phyloP scores from a whole-genome alignment of 2,329 filamentous ascomycete genomes.

The Epichloe sp. region DNA sequence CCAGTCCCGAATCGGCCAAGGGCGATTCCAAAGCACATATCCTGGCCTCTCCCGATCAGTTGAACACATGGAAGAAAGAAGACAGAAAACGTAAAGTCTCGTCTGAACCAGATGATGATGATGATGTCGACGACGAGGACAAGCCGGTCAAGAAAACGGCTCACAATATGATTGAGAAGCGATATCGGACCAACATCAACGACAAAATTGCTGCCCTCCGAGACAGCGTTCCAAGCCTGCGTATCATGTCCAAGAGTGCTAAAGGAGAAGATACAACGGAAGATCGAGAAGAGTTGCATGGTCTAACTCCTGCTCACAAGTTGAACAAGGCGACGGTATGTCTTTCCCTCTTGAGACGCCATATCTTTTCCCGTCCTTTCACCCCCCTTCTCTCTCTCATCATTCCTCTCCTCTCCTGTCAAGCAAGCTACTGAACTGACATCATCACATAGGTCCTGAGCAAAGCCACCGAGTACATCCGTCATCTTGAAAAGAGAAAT shows the following conservation, averaged over 20 bases:
- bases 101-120: constrained; percentile 35
- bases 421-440: not conserved
- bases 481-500: constrained; percentile 84
- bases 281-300: constrained; percentile 62
- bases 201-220: constrained; percentile 90
- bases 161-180: constrained; percentile 97
- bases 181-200: constrained; percentile 91
- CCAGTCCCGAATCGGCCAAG: constrained; percentile 42
- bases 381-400: not conserved
- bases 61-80: constrained; percentile 30
- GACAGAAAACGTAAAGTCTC: constrained; percentile 59
- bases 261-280: constrained; percentile 55
- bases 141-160: constrained; percentile 72
- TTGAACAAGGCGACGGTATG: constrained; percentile 87
- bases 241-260: constrained; percentile 66
- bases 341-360: not conserved
- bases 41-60: constrained; percentile 47
- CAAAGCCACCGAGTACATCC: constrained; percentile 93
- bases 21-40: constrained; percentile 33
- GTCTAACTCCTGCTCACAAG: constrained; percentile 78
- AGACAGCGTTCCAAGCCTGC: constrained; percentile 81
- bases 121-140: constrained; percentile 44
- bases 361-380: not conserved
- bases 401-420: not conserved
- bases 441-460: constrained; percentile 52